Conservation (phyloP, 495 filamentous ascomycete species). For the Talaromyces proteolyticus region DNA sequence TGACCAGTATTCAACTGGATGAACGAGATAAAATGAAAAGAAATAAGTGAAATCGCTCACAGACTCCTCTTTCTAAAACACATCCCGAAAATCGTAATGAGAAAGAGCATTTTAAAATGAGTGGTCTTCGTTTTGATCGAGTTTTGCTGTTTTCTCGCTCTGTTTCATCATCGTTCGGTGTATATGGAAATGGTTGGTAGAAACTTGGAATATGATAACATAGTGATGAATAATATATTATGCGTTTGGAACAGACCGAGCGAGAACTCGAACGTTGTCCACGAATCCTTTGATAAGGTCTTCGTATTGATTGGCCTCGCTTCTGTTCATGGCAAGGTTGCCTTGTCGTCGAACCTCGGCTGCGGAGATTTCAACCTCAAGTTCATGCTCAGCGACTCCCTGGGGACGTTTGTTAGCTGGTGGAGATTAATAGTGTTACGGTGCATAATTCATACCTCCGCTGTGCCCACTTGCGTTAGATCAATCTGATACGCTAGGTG, state of each 20-base stretch:
- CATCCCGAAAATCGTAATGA: background rate
- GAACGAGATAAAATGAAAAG: background rate
- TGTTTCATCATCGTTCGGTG: too few species aligned
- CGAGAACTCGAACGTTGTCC: conserved; percentile 72
- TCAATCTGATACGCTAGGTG: conserved; percentile 84
- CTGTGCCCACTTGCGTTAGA: conserved; percentile 74
- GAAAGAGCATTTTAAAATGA: background rate
- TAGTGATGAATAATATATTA: background rate
- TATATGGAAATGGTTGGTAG: background rate
- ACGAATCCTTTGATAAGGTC: conserved; percentile 75
- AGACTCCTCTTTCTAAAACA: background rate
- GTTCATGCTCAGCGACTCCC: conserved; percentile 72
- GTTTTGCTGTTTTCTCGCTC: background rate
- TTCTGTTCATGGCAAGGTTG: conserved; percentile 43
- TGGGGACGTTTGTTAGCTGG: conserved; percentile 19
- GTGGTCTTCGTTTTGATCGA: background rate
- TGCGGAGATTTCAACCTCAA: conserved; percentile 77
- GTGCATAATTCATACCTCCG: conserved; percentile 45
- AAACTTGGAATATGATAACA: background rate
- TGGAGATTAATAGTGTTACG: conserved; percentile 4
- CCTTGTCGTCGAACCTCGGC: conserved; percentile 65
- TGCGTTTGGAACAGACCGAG: conserved; percentile 37
- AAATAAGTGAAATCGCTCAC: conserved; percentile 2
- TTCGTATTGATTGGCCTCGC: conserved; percentile 60
- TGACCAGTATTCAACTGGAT: background rate